A percentile compares a stretch with the other conserved stretches of the same genome.
These are phyloP conservation scores for Candida sanyaensis DNA, from an alignment of 1,139 yeast genomes.

Conservation along the genomic window DNA sequence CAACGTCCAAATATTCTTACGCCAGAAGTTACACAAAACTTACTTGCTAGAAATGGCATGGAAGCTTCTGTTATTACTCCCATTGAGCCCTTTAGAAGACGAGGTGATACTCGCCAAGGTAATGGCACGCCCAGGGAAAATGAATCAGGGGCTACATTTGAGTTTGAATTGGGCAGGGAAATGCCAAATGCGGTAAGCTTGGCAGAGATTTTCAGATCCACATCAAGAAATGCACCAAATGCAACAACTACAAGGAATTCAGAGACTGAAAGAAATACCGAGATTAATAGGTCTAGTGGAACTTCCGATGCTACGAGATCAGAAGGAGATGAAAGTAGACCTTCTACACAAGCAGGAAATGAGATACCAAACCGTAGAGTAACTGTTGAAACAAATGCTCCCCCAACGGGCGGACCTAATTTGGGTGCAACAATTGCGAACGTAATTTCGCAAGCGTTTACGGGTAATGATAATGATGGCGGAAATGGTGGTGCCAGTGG, in stretches of 20 bases:
- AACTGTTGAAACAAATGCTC: background rate
- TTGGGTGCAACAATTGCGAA: background rate
- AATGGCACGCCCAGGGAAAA: background rate
- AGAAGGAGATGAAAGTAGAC: conserved; percentile 5
- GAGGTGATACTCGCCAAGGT: conserved; percentile 1
- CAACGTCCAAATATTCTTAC: conserved; percentile 39
- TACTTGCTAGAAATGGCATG: conserved; percentile 31
- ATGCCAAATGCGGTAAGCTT: background rate
- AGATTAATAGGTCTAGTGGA: conserved; percentile 1
- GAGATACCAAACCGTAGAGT: background rate
- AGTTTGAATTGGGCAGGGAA: background rate
- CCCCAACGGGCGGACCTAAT: background rate
- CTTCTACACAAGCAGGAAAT: background rate
- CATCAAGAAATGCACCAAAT: conserved; percentile 2
- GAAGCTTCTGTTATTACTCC: conserved; percentile 25
- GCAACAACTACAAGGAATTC: conserved; percentile 2
- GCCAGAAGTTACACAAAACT: conserved; percentile 42
- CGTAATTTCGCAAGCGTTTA: background rate
- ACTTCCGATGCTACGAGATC: background rate
- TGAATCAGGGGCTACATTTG: background rate
- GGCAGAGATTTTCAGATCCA: background rate
- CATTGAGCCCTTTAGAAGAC: conserved; percentile 13
- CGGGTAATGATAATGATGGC: background rate
- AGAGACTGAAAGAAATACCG: conserved; percentile 5
- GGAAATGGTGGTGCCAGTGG: background rate